A percentile compares a stretch with the other conserved stretches of the same genome.
phyloP scores from a whole-genome alignment of 805 yeast genomes.

The Yarrowia sp. region DNA sequence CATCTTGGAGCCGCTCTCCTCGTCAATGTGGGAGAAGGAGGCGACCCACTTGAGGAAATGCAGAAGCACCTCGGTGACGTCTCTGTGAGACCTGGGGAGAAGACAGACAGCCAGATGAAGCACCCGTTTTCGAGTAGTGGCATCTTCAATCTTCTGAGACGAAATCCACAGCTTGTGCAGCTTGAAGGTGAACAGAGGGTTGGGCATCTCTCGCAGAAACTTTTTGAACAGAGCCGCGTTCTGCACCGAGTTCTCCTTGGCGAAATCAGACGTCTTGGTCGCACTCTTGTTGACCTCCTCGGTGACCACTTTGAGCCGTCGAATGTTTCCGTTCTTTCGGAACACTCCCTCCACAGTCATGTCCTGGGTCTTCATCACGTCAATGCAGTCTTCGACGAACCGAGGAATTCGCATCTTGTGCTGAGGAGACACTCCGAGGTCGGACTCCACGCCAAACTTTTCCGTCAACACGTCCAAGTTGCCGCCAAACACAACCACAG shows the following conservation, averaged over 20 bases:
- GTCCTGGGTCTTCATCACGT: slow-evolving; percentile 85
- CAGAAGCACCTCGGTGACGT: slow-evolving; percentile 82
- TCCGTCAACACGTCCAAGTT: slow-evolving; percentile 72
- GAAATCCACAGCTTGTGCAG: slow-evolving; percentile 80
- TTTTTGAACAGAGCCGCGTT: slow-evolving; percentile 91
- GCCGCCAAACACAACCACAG: slow-evolving; percentile 71
- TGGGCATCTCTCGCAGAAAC: slow-evolving; percentile 90
- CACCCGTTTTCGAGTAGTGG: slow-evolving; percentile 58
- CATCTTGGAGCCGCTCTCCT: slow-evolving; percentile 92
- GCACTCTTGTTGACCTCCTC: slow-evolving; percentile 79
- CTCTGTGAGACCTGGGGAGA: slow-evolving; percentile 82
- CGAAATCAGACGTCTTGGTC: slow-evolving; percentile 69
- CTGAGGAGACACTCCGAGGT: slow-evolving; percentile 81
- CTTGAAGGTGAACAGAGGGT: slow-evolving; percentile 79
- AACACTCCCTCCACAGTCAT: slow-evolving; percentile 95
- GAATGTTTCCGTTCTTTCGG: slow-evolving; percentile 94
- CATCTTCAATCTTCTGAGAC: slow-evolving; percentile 54
- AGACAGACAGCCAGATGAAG: slow-evolving; percentile 72
- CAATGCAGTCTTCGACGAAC: slow-evolving; percentile 82
- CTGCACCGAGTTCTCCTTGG: slow-evolving; percentile 84
- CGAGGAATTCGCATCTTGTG: slow-evolving; percentile 80
- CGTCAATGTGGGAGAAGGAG: slow-evolving; percentile 91
- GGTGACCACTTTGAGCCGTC: slow-evolving; percentile 74
- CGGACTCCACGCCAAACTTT: slow-evolving; percentile 81
- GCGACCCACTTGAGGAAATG: slow-evolving; percentile 94